Evolutionary conservation across 1,139 yeast species (phyloP).

Genomic region (Sugiyamaella japonica): DNA sequence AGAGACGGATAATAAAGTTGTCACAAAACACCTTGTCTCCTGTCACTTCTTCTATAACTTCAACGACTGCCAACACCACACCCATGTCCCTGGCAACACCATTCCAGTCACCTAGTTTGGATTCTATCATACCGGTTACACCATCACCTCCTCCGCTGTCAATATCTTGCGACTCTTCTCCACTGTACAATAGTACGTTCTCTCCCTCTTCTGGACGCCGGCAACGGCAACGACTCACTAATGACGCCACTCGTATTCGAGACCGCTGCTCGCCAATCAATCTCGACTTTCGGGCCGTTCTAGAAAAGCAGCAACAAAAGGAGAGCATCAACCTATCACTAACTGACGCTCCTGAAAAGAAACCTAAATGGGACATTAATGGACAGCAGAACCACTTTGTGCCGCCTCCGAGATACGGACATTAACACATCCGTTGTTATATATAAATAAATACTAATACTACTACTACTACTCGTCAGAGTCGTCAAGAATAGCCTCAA

Average conservation of each 20-base stretch:
- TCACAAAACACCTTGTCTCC: conserved; percentile 1
- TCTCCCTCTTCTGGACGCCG: conserved; percentile 4
- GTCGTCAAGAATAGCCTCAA: conserved; percentile 32
- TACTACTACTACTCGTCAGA: background rate
- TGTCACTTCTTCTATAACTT: background rate
- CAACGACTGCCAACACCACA: background rate
- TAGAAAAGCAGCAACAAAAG: conserved; percentile 11
- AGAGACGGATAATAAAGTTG: conserved; percentile 19
- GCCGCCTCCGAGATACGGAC: conserved; percentile 1
- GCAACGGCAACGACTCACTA: background rate
- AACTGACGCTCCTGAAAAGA: conserved; percentile 5
- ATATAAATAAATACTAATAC: background rate
- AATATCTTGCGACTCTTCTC: conserved; percentile 6
- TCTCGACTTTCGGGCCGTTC: conserved; percentile 15
- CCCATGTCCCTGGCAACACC: background rate
- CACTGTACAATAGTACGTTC: background rate
- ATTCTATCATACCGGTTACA: conserved; percentile 2
- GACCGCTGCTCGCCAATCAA: conserved; percentile 10
- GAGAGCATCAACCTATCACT: background rate
- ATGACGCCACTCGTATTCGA: background rate
- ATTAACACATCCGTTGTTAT: background rate
- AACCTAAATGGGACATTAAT: conserved; percentile 2
- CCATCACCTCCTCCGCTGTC: conserved; percentile 13
- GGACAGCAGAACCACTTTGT: background rate
- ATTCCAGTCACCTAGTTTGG: conserved; percentile 1